Evolutionary conservation across 1,284 basidiomycete species (phyloP).

Genomic region (Leccinum fuscescens): DNA sequence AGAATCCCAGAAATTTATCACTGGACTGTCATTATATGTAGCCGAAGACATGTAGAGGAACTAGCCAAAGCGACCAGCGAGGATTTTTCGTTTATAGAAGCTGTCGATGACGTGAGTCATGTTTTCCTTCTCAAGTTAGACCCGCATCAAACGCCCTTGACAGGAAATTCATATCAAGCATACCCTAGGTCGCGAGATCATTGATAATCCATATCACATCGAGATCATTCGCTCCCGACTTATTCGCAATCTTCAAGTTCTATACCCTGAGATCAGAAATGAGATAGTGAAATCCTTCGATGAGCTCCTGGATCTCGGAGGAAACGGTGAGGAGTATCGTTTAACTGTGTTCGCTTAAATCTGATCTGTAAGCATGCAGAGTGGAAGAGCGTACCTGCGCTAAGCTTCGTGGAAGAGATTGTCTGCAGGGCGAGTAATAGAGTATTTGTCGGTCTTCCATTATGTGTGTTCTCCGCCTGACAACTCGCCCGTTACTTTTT

Average conservation of each 20-base stretch:
- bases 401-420: constrained; percentile 22
- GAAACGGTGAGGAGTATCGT: constrained; percentile 12
- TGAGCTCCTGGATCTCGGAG: constrained; percentile 20
- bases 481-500: background rate
- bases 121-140: background rate
- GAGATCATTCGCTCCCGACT: constrained; percentile 27
- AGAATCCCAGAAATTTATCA: constrained; percentile 38
- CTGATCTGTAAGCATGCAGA: constrained; percentile 19
- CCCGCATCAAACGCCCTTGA: background rate
- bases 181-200: constrained; percentile 27
- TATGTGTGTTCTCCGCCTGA: constrained; percentile 32
- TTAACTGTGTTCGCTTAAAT: background rate
- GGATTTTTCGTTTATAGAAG: constrained; percentile 37
- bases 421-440: constrained; percentile 37
- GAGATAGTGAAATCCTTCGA: constrained; percentile 35
- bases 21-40: constrained; percentile 43
- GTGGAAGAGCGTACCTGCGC: constrained; percentile 28
- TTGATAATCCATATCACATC: constrained; percentile 29
- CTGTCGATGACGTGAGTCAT: constrained; percentile 33
- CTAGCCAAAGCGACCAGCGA: constrained; percentile 40
- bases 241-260: constrained; percentile 28
- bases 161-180: constrained; percentile 26
- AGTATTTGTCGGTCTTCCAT: constrained; percentile 40
- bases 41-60: constrained; percentile 40
- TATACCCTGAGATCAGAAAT: constrained; percentile 31